Conservation (phyloP, 2,329 filamentous ascomycete genomes). For the Aaosphaeria arxii region DNA sequence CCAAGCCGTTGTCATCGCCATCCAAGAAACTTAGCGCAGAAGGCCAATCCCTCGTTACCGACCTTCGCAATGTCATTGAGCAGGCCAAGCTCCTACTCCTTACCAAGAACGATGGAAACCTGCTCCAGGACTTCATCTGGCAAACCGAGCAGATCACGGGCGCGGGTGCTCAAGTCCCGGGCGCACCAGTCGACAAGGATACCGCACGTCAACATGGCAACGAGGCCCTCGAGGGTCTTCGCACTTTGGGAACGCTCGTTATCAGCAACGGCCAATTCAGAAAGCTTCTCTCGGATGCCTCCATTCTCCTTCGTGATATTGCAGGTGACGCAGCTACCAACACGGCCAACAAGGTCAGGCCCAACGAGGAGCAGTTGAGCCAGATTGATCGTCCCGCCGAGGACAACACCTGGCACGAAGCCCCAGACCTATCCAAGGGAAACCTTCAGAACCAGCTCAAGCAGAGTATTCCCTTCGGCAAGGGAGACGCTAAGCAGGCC, state of each 20-base stretch:
- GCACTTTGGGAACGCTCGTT: constrained; percentile 82
- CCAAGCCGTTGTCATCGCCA: constrained; percentile 66
- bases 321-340: constrained; percentile 84
- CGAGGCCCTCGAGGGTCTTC: constrained; percentile 77
- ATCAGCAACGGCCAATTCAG: constrained; percentile 96
- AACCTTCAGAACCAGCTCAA: constrained; percentile 68
- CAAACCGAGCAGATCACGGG: constrained; percentile 75
- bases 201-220: constrained; percentile 79
- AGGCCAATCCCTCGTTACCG: constrained; percentile 73
- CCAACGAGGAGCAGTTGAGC: constrained; percentile 70
- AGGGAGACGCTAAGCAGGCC: constrained; percentile 58
- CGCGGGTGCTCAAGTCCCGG: constrained; percentile 60
- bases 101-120: constrained; percentile 91
- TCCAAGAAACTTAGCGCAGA: constrained; percentile 77
- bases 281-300: constrained; percentile 80
- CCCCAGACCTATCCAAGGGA: constrained; percentile 70
- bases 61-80: constrained; percentile 75
- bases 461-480: constrained; percentile 51
- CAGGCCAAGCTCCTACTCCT: constrained; percentile 82
- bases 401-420: constrained; percentile 92
- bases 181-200: constrained; percentile 70
- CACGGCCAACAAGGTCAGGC: constrained; percentile 71
- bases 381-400: constrained; percentile 81
- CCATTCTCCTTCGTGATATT: constrained; percentile 81
- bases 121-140: constrained; percentile 97